Conservation (phyloP, 768 basidiomycete genomes). For the Podaxis pistillaris region DNA sequence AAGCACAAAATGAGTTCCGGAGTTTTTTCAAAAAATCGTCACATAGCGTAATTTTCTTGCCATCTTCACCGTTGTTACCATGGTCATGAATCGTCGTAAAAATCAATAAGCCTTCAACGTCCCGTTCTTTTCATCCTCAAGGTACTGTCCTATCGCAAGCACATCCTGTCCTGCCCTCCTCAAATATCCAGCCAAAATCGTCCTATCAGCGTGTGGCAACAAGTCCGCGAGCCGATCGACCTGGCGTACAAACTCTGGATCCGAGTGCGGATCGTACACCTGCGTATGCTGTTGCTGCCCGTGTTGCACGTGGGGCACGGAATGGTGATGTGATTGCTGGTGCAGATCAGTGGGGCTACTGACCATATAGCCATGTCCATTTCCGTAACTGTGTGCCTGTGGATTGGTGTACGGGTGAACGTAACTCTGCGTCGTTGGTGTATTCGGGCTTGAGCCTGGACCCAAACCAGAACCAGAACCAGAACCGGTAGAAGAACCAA, state of each 20-base stretch:
- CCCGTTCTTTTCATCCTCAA: conserved; percentile 83
- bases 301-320: background rate
- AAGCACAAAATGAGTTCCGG: background rate
- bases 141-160: conserved; percentile 81
- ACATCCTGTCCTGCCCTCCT: conserved; percentile 77
- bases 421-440: conserved; percentile 13
- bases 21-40: background rate
- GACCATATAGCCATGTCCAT: background rate
- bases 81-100: background rate
- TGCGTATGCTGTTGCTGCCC: background rate
- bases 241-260: conserved; percentile 60
- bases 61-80: background rate
- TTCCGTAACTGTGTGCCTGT: background rate
- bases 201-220: conserved; percentile 70
- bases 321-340: background rate
- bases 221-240: conserved; percentile 71
- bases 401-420: background rate
- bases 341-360: background rate
- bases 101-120: conserved; percentile 37
- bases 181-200: conserved; percentile 68
- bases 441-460: background rate
- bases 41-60: background rate
- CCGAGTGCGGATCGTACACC: conserved; percentile 32
- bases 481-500: background rate
- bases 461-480: background rate